These are phyloP conservation scores for Neurospora sp. DNA, from an alignment of 495 filamentous ascomycete species.

Conservation along the genomic window DNA sequence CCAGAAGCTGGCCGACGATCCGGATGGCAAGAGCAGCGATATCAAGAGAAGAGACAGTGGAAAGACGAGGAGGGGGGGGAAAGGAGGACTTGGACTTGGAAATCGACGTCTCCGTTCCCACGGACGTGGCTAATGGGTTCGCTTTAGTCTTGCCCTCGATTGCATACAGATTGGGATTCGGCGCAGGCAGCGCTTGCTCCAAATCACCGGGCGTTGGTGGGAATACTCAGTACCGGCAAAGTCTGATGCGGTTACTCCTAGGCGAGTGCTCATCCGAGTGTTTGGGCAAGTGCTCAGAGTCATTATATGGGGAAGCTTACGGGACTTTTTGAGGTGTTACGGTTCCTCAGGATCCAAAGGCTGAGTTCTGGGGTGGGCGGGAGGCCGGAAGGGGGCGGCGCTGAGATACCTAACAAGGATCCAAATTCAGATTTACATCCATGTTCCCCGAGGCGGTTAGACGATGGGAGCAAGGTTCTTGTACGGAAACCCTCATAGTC, in stretches of 20 bases:
- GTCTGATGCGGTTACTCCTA: neutral
- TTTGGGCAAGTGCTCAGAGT: neutral
- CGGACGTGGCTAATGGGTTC: neutral
- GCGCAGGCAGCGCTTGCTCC: neutral
- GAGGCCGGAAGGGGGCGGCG: too few relatives aligned
- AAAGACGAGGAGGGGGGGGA: too few relatives aligned
- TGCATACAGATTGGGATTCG: too few relatives aligned
- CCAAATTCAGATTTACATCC: too few relatives aligned
- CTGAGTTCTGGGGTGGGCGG: neutral
- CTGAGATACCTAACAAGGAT: too few relatives aligned
- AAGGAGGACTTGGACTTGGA: neutral
- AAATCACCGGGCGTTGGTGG: neutral
- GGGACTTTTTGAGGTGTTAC: neutral
- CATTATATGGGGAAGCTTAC: neutral
- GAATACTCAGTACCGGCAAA: neutral
- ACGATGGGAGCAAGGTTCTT: neutral
- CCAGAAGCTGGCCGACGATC: neutral
- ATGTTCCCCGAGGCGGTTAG: neutral
- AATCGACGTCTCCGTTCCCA: neutral
- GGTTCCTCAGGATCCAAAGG: neutral
- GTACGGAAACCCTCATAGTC: too few relatives aligned
- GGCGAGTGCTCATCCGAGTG: neutral
- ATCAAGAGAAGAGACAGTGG: neutral
- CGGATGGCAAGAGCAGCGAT: neutral
- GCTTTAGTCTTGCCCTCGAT: too few relatives aligned